Conservation (phyloP, 345 rosid genomes). For the Heritiera fomes region DNA sequence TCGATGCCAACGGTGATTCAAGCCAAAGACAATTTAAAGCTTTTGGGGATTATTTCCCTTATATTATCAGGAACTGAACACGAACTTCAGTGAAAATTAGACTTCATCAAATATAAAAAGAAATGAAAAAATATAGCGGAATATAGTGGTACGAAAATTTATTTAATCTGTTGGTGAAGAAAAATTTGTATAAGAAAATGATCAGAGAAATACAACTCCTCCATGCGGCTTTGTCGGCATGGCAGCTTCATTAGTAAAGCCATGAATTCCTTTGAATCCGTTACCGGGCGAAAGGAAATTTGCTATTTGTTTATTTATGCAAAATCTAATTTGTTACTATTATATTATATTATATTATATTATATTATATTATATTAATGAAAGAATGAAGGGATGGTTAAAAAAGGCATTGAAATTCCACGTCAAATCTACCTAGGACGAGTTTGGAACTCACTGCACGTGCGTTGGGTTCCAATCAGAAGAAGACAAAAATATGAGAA, state of each 20-base stretch:
- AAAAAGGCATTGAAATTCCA: neutral
- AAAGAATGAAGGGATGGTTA: neutral
- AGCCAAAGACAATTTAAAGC: neutral
- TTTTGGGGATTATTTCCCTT: neutral
- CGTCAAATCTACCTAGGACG: neutral
- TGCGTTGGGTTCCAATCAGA: no score
- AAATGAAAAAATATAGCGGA: no score
- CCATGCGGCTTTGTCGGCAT: neutral
- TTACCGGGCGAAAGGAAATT: neutral
- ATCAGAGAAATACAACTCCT: neutral
- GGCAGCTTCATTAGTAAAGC: neutral
- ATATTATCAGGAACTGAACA: neutral
- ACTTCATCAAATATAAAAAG: no score
- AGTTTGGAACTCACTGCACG: no score
- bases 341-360: neutral
- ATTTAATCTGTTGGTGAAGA: neutral
- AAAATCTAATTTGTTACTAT: neutral
- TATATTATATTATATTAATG: neutral
- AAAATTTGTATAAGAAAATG: neutral
- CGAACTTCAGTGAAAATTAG: no score
- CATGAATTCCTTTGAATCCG: neutral
- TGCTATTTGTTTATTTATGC: neutral
- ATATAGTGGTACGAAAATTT: no score
- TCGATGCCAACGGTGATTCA: no score
- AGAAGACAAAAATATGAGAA: no score